Base-by-base conservation (phyloP, 2,329 filamentous ascomycete species). In the Monosporascus sp. region DNA sequence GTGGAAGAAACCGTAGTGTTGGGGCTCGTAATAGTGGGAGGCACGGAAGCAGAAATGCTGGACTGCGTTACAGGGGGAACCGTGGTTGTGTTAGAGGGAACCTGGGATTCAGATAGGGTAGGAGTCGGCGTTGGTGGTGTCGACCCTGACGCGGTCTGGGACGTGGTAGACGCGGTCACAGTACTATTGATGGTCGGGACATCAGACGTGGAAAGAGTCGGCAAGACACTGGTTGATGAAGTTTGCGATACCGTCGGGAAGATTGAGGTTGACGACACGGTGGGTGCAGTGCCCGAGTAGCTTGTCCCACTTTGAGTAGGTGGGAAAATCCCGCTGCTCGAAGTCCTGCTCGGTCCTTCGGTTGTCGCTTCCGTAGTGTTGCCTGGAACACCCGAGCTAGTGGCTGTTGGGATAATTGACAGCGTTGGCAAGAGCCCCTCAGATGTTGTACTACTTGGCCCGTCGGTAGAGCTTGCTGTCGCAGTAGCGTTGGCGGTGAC, bases 61-160 rank as follows among this genome's bases (percentile, higher is more conserved):
- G 31, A 14, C 31, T 35, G 31, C 11, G 31, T 43, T 9, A 43
- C 7, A 18, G 40, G 5, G 11, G 17, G n/a, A 6, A 20, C 20
- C 28, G 48, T 37, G 14, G 51, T 52, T 22, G 48, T 54, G 51
- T 58, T 60, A 20, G 15, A 46, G 9, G 58, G 58, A 44, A 60
- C 47, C 2, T 20, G 11, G 17, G 56, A 48, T 15, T 20, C 45
- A 2, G 52, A 38, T 3, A 41, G 35, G 9, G 56, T 49, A 47
- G 51, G 49, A 22, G 53, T 49, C 20, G 54, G 24, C 47, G 43
- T 46, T 14, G 43, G 41, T 5, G 41, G 43, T 3, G 43, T 24
- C 20, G 24, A 26, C 5, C 14, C 17, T 15, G 43, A 35, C 31
- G 31, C 31, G 11, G 31, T 35, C 31, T 35, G 31, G 4, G 31